phyloP scores from a whole-genome alignment of 305 asterid genomes.

The Ruellia speciosa region DNA sequence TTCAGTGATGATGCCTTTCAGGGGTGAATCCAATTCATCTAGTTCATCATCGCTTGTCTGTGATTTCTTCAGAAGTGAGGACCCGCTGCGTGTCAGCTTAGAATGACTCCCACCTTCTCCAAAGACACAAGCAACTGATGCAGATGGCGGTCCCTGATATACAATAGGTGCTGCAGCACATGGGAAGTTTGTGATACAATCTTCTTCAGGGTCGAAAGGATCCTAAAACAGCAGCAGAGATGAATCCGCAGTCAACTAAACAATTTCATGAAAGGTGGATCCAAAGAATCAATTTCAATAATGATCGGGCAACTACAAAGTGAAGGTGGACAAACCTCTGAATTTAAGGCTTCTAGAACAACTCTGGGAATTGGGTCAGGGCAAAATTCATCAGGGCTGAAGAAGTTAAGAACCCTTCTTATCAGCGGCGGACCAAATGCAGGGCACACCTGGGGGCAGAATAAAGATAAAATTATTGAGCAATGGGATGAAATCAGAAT shows the following conservation, averaged over 20 bases:
- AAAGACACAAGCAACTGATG: slow-evolving; percentile 31
- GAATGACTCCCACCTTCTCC: slow-evolving; percentile 31
- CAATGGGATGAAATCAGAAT: background rate
- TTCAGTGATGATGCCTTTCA: slow-evolving; percentile 35
- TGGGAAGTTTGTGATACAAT: slow-evolving; percentile 46
- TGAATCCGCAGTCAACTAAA: background rate
- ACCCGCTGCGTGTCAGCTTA: slow-evolving; percentile 38
- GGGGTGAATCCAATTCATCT: slow-evolving; percentile 62
- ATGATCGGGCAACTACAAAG: too few species aligned
- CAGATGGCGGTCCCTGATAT: slow-evolving; percentile 48
- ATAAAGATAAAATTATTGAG: slow-evolving; percentile 1
- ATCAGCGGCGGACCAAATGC: slow-evolving; percentile 51
- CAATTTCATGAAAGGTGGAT: background rate
- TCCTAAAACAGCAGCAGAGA: slow-evolving; percentile 30
- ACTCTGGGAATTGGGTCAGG: background rate
- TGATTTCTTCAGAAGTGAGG: slow-evolving; percentile 56
- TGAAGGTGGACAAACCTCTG: background rate
- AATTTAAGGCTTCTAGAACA: background rate
- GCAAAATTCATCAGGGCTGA: slow-evolving; percentile 30
- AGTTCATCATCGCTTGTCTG: slow-evolving; percentile 78
- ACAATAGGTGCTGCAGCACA: slow-evolving; percentile 51
- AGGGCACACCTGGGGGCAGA: slow-evolving; percentile 56
- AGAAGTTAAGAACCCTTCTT: slow-evolving; percentile 56
- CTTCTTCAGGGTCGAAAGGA: slow-evolving; percentile 38
- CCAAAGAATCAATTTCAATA: too few species aligned